These are phyloP conservation scores for Nicotiana undulata DNA, from an alignment of 257 asterid genomes.

Conservation along the genomic window DNA sequence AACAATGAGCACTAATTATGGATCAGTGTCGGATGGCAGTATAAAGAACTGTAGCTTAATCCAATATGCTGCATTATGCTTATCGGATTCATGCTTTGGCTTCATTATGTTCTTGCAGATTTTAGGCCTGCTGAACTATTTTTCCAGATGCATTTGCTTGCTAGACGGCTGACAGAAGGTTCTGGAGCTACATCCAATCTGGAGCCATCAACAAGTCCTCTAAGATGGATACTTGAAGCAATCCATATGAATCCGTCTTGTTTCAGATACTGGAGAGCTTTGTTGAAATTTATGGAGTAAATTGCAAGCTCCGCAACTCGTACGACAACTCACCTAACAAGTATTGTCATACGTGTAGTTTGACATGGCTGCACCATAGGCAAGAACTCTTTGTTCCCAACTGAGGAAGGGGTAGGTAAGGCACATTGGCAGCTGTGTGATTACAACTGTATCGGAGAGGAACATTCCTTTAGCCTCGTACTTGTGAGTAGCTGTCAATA, in stretches of 20 bases:
- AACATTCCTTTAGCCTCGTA: neutral
- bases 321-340: neutral
- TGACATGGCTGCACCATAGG: neutral
- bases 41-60: neutral
- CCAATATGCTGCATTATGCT: neutral
- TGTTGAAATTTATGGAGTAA: slow-evolving; percentile 15
- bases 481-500: neutral
- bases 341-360: neutral
- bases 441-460: neutral
- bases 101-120: slow-evolving; percentile 38
- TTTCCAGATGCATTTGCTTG: slow-evolving; percentile 80
- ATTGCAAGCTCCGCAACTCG: neutral
- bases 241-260: slow-evolving; percentile 82
- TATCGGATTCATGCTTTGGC: neutral
- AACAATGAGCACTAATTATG: neutral
- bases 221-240: slow-evolving; percentile 63
- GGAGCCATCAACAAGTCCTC: slow-evolving; percentile 21
- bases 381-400: too few relatives aligned
- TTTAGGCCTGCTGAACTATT: slow-evolving; percentile 73
- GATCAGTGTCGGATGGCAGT: neutral
- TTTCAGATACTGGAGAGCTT: slow-evolving; percentile 74
- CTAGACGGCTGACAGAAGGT: slow-evolving; percentile 21
- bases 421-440: neutral
- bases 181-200: slow-evolving; percentile 16
- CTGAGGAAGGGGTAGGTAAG: neutral